Base-by-base conservation (phyloP, 176 grass and related monocot genomes). In the Eleusine coracana region DNA sequence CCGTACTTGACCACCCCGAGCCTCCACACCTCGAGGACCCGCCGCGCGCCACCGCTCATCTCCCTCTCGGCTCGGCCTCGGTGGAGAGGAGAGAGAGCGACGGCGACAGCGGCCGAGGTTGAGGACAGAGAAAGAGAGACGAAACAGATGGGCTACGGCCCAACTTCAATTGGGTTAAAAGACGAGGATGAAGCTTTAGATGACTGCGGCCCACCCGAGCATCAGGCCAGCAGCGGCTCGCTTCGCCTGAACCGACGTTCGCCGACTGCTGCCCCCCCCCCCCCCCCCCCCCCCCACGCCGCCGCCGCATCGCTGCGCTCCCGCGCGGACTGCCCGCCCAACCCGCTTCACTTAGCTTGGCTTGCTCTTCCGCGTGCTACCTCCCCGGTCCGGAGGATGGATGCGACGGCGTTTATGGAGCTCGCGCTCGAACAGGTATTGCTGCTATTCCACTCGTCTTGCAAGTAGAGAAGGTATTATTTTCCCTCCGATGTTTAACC, bases 391-490 rank as follows among this genome's bases (percentile, higher is more conserved):
- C 10, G 66, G 4, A 25, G 25, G 73, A 86, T 86, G 88, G 59
- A 46, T 6, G 16, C 74, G 1, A 42, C 31, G 63, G 51, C 21
- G 62, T 94, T 97, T 67, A 95, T 93, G 92, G 86, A 88, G 72
- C 90, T 86, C 18, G 92, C 88, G 17, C 81, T 98, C 44, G 75
- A 94, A 54, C 88, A 98, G 92, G 95, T 93, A 88, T 17, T 10
- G 20, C 37, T 55, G 49, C 28, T 82, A 40, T 63, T 21, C 14
- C 23, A 49, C 40, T 50, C 68, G 21, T 34, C 12, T 34, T 82
- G 1, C 41, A 23, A 56, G 27, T 37, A 66, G 10, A 74, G 21
- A 21, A 50, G 11, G 45, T 2, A 25, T 45, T 23, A 21, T 77
- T 29, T 27, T 78, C 51, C 39, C 41, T 66, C 7, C 21, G 23